Evolutionary conservation across 176 grass and related monocot genomes (phyloP).

Genomic region (Carex pumila): DNA sequence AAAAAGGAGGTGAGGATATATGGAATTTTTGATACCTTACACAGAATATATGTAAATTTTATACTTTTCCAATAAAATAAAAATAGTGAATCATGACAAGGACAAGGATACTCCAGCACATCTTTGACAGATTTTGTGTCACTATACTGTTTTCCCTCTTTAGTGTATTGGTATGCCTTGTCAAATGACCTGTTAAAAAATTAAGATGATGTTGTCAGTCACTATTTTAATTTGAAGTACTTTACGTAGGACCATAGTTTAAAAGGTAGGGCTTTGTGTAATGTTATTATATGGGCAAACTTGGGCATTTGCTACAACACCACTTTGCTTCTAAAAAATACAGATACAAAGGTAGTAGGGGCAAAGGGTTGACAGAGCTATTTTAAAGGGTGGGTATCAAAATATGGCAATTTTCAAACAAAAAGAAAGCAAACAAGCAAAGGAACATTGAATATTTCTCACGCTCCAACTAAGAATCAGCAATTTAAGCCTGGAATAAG

Average conservation of each 20-base stretch:
- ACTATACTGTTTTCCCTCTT: conserved; percentile 50
- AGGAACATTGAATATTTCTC: neutral
- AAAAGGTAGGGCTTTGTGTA: neutral
- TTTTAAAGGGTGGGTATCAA: neutral
- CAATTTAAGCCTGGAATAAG: neutral
- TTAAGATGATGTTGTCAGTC: neutral
- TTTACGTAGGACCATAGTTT: neutral
- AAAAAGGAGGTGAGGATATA: neutral
- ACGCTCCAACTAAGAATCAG: neutral
- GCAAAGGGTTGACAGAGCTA: neutral
- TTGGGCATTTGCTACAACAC: no score
- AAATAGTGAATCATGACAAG: neutral
- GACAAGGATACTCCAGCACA: conserved; percentile 65
- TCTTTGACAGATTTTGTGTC: conserved; percentile 52
- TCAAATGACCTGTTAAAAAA: conserved; percentile 56
- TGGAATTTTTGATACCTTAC: neutral
- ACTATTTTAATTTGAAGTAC: neutral
- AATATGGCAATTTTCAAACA: neutral
- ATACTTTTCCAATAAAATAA: neutral
- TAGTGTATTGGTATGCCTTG: conserved; percentile 78
- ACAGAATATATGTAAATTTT: neutral
- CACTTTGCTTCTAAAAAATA: no score
- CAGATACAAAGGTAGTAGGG: neutral
- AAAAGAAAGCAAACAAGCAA: neutral
- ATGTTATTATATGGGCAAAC: neutral